Evolutionary conservation across 106 monocot species (phyloP).

Genomic region (Dactylorhiza incarnata): DNA sequence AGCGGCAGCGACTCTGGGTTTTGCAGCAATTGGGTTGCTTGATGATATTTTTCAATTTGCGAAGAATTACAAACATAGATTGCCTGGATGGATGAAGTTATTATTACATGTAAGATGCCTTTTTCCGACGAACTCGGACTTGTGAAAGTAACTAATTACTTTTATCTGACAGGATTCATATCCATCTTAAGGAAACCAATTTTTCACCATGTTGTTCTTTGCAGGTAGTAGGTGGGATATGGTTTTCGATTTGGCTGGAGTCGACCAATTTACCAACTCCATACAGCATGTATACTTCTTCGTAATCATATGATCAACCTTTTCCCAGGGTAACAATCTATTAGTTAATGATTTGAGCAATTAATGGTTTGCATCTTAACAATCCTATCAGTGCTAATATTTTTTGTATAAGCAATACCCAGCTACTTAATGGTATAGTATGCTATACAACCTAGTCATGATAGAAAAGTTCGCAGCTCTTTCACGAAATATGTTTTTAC

Average conservation of each 20-base stretch:
- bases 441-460: not conserved
- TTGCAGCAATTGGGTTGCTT: conserved; percentile 62
- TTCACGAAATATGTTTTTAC: not conserved
- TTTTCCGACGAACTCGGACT: not conserved
- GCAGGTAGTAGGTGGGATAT: conserved; percentile 60
- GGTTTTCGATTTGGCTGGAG: conserved; percentile 77
- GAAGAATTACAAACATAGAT: conserved; percentile 28
- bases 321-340: conserved; percentile 22
- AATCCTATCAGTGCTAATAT: not conserved
- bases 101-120: conserved; percentile 37
- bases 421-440: not conserved
- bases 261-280: conserved; percentile 59
- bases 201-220: conserved; percentile 4
- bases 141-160: not conserved
- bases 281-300: conserved; percentile 82
- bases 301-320: conserved; percentile 27
- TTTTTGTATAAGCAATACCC: not conserved
- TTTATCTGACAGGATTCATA: not conserved
- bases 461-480: not conserved
- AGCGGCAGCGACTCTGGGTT: conserved; percentile 50
- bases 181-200: not conserved
- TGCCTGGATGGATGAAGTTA: conserved; percentile 52
- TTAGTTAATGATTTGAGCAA: not conserved
- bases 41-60: conserved; percentile 42
- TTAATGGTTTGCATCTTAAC: not conserved